phyloP scores from a whole-genome alignment of 495 filamentous ascomycete species.

The Neurospora tetrasperma region DNA sequence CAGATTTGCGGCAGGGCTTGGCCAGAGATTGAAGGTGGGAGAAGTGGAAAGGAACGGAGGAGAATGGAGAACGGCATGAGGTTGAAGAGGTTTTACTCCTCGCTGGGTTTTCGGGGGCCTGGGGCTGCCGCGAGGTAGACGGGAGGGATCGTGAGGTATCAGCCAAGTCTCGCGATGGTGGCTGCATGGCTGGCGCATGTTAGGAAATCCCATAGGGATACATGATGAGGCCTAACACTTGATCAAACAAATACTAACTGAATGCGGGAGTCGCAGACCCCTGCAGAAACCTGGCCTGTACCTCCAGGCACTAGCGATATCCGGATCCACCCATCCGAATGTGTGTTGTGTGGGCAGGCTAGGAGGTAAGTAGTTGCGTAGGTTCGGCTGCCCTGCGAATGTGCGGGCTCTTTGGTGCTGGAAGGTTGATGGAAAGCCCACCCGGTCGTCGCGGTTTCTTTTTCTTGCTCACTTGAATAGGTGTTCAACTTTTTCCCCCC shows the following conservation, averaged over 20 bases:
- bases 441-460: not conserved
- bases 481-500: not conserved
- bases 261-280: constrained; percentile 21
- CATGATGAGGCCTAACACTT: no score
- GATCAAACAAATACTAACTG: not conserved
- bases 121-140: not conserved
- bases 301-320: constrained; percentile 10
- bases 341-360: constrained; percentile 2
- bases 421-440: constrained; percentile 8
- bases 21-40: not conserved
- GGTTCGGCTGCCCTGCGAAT: not conserved
- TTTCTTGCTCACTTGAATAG: not conserved
- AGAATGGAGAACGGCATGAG: constrained; percentile 9
- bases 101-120: constrained; percentile 1
- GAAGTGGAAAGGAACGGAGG: constrained; percentile 4
- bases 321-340: constrained; percentile 7
- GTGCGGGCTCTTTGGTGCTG: constrained; percentile 1
- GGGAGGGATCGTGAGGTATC: constrained; percentile 8
- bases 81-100: constrained; percentile 15
- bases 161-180: constrained; percentile 15
- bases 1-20: not conserved
- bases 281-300: constrained; percentile 18
- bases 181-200: constrained; percentile 15
- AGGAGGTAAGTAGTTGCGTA: not conserved
- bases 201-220: not conserved